Conservation (phyloP, 345 rosid species). For the Hypericum perforatum region DNA sequence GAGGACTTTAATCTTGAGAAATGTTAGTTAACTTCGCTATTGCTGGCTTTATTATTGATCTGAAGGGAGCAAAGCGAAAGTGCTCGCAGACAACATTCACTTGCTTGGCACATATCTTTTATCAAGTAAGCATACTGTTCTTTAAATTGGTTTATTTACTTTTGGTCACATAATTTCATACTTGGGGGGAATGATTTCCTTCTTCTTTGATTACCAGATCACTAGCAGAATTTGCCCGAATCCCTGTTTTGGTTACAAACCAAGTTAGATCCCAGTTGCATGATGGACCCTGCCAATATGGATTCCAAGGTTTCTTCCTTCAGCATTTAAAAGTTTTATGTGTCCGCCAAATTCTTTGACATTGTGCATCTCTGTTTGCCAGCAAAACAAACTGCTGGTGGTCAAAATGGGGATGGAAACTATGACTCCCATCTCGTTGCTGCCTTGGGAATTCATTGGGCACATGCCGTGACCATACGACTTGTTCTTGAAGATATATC, state of each 20-base stretch:
- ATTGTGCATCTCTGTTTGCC: slow-evolving; percentile 1
- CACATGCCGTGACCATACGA: slow-evolving; percentile 76
- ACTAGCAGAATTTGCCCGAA: slow-evolving; percentile 70
- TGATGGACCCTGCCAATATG: slow-evolving; percentile 36
- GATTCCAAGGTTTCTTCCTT: slow-evolving; percentile 53
- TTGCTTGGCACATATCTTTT: slow-evolving; percentile 83
- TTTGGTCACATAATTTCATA: slow-evolving; percentile 2
- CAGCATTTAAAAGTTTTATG: slow-evolving; percentile 49
- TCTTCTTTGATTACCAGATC: slow-evolving; percentile 34
- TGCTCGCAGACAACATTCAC: slow-evolving; percentile 35
- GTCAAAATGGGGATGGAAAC: slow-evolving; percentile 21
- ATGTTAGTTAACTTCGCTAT: not conserved
- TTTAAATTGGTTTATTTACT: slow-evolving; percentile 5
- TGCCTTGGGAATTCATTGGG: slow-evolving; percentile 76
- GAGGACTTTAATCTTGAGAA: no score
- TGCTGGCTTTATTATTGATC: slow-evolving; percentile 8
- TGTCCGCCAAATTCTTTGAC: slow-evolving; percentile 4
- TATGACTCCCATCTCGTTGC: slow-evolving; percentile 70
- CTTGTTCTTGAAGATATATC: slow-evolving; percentile 63
- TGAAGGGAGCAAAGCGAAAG: slow-evolving; percentile 53
- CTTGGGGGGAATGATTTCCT: slow-evolving; percentile 4
- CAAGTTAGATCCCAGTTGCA: slow-evolving; percentile 73
- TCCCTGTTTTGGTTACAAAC: slow-evolving; percentile 76
- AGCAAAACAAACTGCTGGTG: slow-evolving; percentile 34
- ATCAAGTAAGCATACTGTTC: slow-evolving; percentile 44